Base-by-base conservation (phyloP, 2,329 filamentous ascomycete species). In the Acephala macrosclerotiorum region DNA sequence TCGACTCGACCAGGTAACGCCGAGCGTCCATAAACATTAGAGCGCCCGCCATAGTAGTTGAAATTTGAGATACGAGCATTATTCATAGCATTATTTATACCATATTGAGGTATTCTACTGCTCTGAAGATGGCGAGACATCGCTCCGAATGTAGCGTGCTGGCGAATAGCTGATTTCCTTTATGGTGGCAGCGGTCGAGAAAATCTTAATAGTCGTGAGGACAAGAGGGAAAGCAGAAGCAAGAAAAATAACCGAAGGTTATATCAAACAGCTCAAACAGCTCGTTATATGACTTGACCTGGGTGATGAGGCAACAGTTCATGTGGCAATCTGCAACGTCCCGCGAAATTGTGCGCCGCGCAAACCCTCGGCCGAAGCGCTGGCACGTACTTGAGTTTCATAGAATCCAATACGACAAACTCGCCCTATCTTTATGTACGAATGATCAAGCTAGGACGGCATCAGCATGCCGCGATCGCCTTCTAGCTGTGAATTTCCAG, bases 331-430 rank as follows among this genome's bases (percentile, higher is more conserved):
- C 45, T 49, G 45, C 45, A 49, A 3, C 20, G 3, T 20, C 20
- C n/a, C 45, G 40, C 16, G 45, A 49, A 49, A 25, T 22, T 26
- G 45, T 20, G 20, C 25, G 45, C 20, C 18, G 12, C n/a, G 45
- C n/a, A 26, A 49, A 49, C 45, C 20, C 45, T 49, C 20, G 45
- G 45, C 22, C 45, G 25, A 26, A 49, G 45, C 40, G 40, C 40
- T 42, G 14, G 40, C 14, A 42, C 2, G 40, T n/a, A 20, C 20
- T 49, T 12, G n/a, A 26, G n/a, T 49, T 14, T 7, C n/a, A 49
- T 3, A 7, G 12, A 25, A n/a, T 9, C 45, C 20, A 49, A 25
- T 25, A 2, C 45, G 11, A 22, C 45, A 20, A 26, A 16, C 20
- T 9, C n/a, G 4, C 40, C 40, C 16, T n/a, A 42, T 42, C 16